Evolutionary conservation across 176 grass and related monocot genomes (phyloP).

Genomic region (Neostapfia colusana): DNA sequence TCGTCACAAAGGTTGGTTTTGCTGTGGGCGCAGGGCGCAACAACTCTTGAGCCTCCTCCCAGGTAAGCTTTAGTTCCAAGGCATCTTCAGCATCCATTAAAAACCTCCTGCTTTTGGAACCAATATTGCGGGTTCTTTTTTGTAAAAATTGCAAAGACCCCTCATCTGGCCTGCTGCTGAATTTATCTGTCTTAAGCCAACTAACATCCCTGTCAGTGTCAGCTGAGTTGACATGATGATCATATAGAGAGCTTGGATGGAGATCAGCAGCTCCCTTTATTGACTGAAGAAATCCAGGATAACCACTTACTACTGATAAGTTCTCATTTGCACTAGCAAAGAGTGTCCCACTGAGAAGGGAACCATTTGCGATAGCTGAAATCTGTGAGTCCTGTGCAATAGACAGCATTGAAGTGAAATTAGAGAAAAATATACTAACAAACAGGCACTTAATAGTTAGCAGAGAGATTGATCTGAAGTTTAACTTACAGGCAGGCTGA

Average conservation of each 20-base stretch:
- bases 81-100: constrained; percentile 88
- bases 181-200: constrained; percentile 76
- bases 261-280: constrained; percentile 65
- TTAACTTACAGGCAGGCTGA: constrained; percentile 70
- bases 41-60: constrained; percentile 98
- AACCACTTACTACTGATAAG: constrained; percentile 73
- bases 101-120: constrained; percentile 81
- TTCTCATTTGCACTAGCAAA: constrained; percentile 69
- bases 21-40: constrained; percentile 81
- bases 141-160: constrained; percentile 63
- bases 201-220: constrained; percentile 63
- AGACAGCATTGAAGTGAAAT: constrained; percentile 19
- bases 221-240: constrained; percentile 63
- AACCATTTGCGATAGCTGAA: constrained; percentile 93
- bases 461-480: constrained; percentile 16
- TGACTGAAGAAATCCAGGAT: constrained; percentile 78
- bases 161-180: constrained; percentile 58
- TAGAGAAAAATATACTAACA: background rate
- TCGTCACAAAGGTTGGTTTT: constrained; percentile 83
- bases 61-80: constrained; percentile 82
- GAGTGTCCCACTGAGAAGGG: constrained; percentile 67
- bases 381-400: constrained; percentile 93
- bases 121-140: constrained; percentile 87
- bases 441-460: constrained; percentile 33
- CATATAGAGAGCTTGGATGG: constrained; percentile 57